phyloP scores from a whole-genome alignment of 1,284 basidiomycete species.

The Fomitopsis betulina region DNA sequence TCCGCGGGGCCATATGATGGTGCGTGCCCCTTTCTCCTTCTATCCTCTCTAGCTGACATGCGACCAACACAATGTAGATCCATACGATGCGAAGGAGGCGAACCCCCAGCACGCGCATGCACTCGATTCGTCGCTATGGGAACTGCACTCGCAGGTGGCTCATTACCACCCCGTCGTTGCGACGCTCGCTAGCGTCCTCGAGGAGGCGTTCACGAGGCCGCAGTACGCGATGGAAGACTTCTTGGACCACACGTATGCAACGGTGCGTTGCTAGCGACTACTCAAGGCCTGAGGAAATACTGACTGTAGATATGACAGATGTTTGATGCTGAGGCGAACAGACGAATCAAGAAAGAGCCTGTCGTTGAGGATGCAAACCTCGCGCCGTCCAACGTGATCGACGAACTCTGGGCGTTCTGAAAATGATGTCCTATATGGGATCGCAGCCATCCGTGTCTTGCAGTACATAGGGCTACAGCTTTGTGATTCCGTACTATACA shows the following conservation, averaged over 20 bases:
- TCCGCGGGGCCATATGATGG: constrained; percentile 38
- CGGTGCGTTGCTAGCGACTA: constrained; percentile 48
- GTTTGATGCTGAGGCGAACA: constrained; percentile 81
- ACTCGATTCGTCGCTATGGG: constrained; percentile 89
- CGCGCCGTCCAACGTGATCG: neutral
- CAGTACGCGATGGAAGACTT: constrained; percentile 94
- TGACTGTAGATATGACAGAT: constrained; percentile 43
- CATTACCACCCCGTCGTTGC: constrained; percentile 88
- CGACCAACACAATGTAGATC: constrained; percentile 44
- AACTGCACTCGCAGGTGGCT: constrained; percentile 72
- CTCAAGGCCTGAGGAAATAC: neutral
- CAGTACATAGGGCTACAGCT: neutral
- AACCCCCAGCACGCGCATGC: constrained; percentile 81
- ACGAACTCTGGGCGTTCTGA: constrained; percentile 3
- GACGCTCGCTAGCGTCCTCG: constrained; percentile 82
- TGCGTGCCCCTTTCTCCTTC: constrained; percentile 21
- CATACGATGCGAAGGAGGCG: constrained; percentile 64
- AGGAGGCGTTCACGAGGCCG: constrained; percentile 91
- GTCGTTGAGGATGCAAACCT: constrained; percentile 28
- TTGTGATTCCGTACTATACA: constrained; percentile 1
- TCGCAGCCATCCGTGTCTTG: neutral
- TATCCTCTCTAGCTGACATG: neutral
- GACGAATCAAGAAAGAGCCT: constrained; percentile 81
- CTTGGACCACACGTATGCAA: constrained; percentile 91
- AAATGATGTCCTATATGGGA: neutral